Conservation (phyloP, 768 basidiomycete species). For the Trametes elegans region DNA sequence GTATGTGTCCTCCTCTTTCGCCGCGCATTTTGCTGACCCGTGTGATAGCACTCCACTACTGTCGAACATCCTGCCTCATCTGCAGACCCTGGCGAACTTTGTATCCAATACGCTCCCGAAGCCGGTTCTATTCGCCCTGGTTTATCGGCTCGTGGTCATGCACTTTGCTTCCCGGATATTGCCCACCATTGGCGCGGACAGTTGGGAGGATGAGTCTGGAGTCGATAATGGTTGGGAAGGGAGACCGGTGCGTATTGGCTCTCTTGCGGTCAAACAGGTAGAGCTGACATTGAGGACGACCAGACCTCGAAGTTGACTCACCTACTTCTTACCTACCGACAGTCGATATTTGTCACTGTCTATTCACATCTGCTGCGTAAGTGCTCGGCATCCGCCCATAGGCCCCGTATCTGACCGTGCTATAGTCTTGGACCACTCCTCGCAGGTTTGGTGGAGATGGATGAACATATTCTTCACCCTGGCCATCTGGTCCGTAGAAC, state of each 20-base stretch:
- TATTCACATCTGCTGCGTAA: constrained; percentile 83
- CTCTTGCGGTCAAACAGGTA: background rate
- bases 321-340: constrained; percentile 77
- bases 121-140: constrained; percentile 73
- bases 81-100: constrained; percentile 77
- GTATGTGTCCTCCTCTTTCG: too few species aligned
- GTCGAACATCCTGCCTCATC: constrained; percentile 76
- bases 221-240: constrained; percentile 67
- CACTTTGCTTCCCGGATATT: constrained; percentile 81
- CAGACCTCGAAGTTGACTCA: constrained; percentile 77
- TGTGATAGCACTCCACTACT: constrained; percentile 63
- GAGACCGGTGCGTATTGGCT: constrained; percentile 55
- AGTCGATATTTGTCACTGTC: constrained; percentile 81
- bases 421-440: constrained; percentile 76
- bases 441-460: constrained; percentile 95
- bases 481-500: constrained; percentile 78
- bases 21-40: background rate
- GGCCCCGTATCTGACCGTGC: background rate
- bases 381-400: constrained; percentile 32
- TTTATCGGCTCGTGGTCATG: constrained; percentile 78
- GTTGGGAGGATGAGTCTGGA: constrained; percentile 69
- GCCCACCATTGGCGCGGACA: constrained; percentile 80
- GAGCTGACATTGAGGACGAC: background rate
- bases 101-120: constrained; percentile 84
- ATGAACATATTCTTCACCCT: constrained; percentile 87